Base-by-base conservation (phyloP, 345 rosid genomes). In the Populus alba region DNA sequence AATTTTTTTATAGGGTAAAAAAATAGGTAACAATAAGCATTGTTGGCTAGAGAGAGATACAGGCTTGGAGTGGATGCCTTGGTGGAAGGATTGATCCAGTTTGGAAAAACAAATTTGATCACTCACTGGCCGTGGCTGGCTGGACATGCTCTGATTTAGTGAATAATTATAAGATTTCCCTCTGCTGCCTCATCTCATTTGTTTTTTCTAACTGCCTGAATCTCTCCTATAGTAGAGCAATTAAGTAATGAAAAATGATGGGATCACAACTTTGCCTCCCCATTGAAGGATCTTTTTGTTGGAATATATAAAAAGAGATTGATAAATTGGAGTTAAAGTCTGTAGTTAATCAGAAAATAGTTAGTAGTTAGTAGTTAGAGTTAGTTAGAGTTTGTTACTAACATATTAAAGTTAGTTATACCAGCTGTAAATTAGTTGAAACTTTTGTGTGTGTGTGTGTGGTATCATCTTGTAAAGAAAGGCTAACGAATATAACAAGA, bases 221-320 rank as follows among this genome's bases (percentile, higher is more conserved):
- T 85, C 94, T 89, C 61, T 90, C 90, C 75, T 88, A 92, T 73
- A 92, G 72, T 31, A 92, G 90, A 15, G 91, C 89, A 35, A 92
- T 90, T 38, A 29, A 29, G 31, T 29, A 29, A 29, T 29, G 2
- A 29, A 29, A 29, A 29, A 29, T 29, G 31, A 29, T 29, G 8
- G 78, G 75, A 22, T 76, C 82, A n/a, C 73, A 51, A 67, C 69
- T 83, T 78, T 85, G 83, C 82, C 84, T 73, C 38, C 68, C 82
- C 31, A 29, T 29, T 29, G 31, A 29, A 29, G 31, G 31, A 29
- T 29, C 31, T 29, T 29, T 29, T 29, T 29, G 31, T 29, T 29
- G 31, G 31, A 29, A 29, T 29, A 29, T 29, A 29, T 2, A 29
- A 1, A 29, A 29, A 1, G 31, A 29, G 31, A 29, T 29, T 29